Base-by-base conservation (phyloP, 768 basidiomycete species). In the Phylloporus sp. region DNA sequence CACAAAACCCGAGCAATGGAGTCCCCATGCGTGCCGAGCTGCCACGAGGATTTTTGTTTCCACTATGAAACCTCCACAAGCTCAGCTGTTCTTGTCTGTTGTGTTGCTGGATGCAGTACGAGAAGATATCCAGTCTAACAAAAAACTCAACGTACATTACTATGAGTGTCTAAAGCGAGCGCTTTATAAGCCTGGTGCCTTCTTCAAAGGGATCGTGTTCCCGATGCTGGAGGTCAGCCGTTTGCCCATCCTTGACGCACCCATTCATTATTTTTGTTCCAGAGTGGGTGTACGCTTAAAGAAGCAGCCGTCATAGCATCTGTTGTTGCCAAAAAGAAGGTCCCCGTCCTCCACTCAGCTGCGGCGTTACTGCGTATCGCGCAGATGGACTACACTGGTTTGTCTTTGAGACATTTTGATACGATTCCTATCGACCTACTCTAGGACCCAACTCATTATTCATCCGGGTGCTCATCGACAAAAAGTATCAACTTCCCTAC, bases 181-280 rank as follows among this genome's bases (percentile, higher is more conserved):
- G 5, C 71, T 98, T 52, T 98, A 95, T 70, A 99, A 98, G 69
- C 97, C 97, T 3, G 89, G 88, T 4, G 95, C 97, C 1, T 97
- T 98, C 69, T 98, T 98, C 79, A 98, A 99, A 68, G 97, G 95
- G 5, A 85, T 99, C 51, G 78, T 99, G 32, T 97, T 99, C 69
- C 97, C 97, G 1, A 76, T 99, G 68, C 79, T 97, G 54, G 92
- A 95, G 65, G 95, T 94, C 62, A 57, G 86, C 64, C 12, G 47
- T 28, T 45, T 43, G 38, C 34, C n/a, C 13, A 27, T 16, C 31
- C 6, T 48, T 23, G 9, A 77, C 73, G 67, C 74, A 70, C 23
- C 29, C 39, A 28, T 40, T 52, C 45, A 60, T 49, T 10, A 22
- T 36, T 5, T 16, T 39, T 43, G 7, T 13, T 22, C 18, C n/a